Conservation (phyloP, 192 early-diverging fungal genomes). For the Podila epicladia region DNA sequence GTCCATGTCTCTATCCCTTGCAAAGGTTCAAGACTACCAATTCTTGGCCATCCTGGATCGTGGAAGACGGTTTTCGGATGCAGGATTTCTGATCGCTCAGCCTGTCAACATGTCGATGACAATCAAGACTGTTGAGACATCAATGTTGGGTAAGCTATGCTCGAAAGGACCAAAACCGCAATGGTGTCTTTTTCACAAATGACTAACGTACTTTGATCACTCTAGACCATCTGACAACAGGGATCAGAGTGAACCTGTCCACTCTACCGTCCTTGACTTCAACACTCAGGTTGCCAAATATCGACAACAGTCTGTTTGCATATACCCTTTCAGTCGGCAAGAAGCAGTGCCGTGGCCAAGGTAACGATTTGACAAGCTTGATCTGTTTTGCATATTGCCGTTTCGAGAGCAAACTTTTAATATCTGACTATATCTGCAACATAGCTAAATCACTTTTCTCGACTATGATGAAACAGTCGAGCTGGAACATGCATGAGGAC, state of each 20-base stretch:
- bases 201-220: slow-evolving; percentile 9
- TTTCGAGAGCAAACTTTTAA: too few relatives aligned
- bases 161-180: background rate
- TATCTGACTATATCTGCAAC: background rate
- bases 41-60: slow-evolving; percentile 51
- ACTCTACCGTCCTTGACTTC: slow-evolving; percentile 43
- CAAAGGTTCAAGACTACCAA: slow-evolving; percentile 15
- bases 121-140: slow-evolving; percentile 30
- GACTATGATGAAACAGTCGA: slow-evolving; percentile 64
- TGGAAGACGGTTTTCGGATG: slow-evolving; percentile 10
- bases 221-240: slow-evolving; percentile 32
- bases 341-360: slow-evolving; percentile 48
- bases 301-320: slow-evolving; percentile 61
- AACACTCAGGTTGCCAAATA: slow-evolving; percentile 54
- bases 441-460: slow-evolving; percentile 27
- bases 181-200: background rate
- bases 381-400: too few relatives aligned
- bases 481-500: slow-evolving; percentile 63
- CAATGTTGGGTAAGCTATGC: slow-evolving; percentile 48
- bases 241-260: slow-evolving; percentile 23
- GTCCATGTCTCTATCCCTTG: slow-evolving; percentile 15
- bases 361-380: background rate
- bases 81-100: slow-evolving; percentile 56
- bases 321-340: slow-evolving; percentile 59
- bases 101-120: slow-evolving; percentile 33